phyloP scores from a whole-genome alignment of 805 yeast species.

The Lipomyces orientalis region DNA sequence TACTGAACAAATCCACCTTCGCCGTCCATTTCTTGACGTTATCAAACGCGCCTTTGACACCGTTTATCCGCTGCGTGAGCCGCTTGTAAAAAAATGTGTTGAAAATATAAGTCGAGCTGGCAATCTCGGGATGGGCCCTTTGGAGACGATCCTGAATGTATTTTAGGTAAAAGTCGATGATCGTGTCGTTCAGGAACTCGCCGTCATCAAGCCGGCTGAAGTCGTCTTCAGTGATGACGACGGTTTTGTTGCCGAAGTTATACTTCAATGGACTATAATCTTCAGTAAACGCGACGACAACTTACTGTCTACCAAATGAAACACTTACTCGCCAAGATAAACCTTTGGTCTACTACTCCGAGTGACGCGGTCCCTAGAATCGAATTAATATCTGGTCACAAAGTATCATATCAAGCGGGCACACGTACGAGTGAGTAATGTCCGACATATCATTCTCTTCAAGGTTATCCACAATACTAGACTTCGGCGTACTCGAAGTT shows the following conservation, averaged over 20 bases:
- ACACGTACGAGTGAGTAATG: conserved; percentile 7
- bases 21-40: conserved; percentile 81
- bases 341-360: conserved; percentile 21
- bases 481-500: conserved; percentile 11
- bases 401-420: no score
- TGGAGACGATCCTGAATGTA: conserved; percentile 43
- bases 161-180: conserved; percentile 80
- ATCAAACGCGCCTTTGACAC: conserved; percentile 53
- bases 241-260: conserved; percentile 59
- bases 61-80: conserved; percentile 45
- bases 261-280: conserved; percentile 27
- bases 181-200: conserved; percentile 87
- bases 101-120: conserved; percentile 60
- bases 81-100: conserved; percentile 85
- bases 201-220: conserved; percentile 77
- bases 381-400: neutral
- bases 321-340: conserved; percentile 23
- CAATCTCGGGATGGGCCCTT: conserved; percentile 42
- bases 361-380: conserved; percentile 1
- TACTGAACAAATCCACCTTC: conserved; percentile 65
- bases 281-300: neutral
- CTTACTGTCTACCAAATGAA: neutral
- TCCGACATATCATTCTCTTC: conserved; percentile 14
- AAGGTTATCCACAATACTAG: conserved; percentile 8
- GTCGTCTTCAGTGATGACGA: conserved; percentile 70